A percentile compares a stretch with the other conserved stretches of the same genome.
Evolutionary conservation across 768 basidiomycete species (phyloP).

Genomic region (Lepiota subincarnata): DNA sequence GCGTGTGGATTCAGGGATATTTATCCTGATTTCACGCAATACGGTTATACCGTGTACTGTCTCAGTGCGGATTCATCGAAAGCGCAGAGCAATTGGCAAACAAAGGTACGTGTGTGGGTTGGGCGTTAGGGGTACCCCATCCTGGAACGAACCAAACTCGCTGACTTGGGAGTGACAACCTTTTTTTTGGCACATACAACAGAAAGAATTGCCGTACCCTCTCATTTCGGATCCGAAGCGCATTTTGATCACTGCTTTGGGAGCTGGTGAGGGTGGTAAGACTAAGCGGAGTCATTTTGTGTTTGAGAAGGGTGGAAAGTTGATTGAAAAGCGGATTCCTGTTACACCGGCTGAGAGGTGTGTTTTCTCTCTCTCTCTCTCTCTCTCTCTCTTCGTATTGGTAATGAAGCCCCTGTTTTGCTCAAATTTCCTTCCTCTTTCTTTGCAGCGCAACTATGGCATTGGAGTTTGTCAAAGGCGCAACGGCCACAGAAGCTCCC

Average conservation of each 20-base stretch:
- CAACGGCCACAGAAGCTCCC: no score
- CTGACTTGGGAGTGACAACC: no score
- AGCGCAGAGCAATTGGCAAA: slow-evolving; percentile 82
- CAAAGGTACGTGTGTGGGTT: slow-evolving; percentile 74
- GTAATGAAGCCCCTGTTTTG: not conserved
- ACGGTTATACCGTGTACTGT: slow-evolving; percentile 76
- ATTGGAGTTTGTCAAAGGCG: slow-evolving; percentile 60
- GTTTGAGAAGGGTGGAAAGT: slow-evolving; percentile 87
- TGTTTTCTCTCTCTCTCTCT: no score
- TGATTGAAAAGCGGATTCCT: slow-evolving; percentile 79
- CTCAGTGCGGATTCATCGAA: slow-evolving; percentile 73
- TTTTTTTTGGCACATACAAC: no score
- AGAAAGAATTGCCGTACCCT: slow-evolving; percentile 85
- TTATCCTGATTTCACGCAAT: slow-evolving; percentile 68
- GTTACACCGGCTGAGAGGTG: slow-evolving; percentile 88
- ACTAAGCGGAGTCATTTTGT: slow-evolving; percentile 93
- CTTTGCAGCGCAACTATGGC: slow-evolving; percentile 53
- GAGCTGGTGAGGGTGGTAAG: slow-evolving; percentile 74
- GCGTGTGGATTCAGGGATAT: slow-evolving; percentile 89
- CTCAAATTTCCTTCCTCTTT: not conserved
- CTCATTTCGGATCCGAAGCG: slow-evolving; percentile 89
- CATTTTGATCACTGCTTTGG: slow-evolving; percentile 72
- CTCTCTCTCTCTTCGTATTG: not conserved
- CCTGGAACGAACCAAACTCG: no score
- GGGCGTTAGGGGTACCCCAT: no score